A percentile compares a stretch with the other conserved stretches of the same genome.
phyloP scores from a whole-genome alignment of 495 filamentous ascomycete species.

The Aspergillus incahuasiensis region DNA sequence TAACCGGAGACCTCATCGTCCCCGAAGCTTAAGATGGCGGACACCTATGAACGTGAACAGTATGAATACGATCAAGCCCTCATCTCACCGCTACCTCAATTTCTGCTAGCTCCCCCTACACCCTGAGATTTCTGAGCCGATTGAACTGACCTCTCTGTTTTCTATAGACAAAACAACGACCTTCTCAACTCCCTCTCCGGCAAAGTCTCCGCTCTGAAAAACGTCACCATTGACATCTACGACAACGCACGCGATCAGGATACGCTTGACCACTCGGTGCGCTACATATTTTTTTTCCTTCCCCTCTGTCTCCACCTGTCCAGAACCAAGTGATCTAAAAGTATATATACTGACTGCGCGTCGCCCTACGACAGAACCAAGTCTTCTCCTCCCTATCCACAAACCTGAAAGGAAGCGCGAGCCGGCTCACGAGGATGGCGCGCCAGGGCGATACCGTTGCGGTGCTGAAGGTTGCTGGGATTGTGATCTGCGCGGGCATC shows the following conservation, averaged over 20 bases:
- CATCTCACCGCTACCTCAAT: conserved; percentile 5
- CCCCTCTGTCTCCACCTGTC: too few relatives aligned
- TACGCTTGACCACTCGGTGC: conserved; percentile 79
- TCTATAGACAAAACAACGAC: conserved; percentile 79
- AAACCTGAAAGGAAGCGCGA: conserved; percentile 75
- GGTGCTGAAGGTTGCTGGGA: conserved; percentile 81
- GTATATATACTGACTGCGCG: too few relatives aligned
- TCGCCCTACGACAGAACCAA: conserved; percentile 42
- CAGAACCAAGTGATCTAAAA: too few relatives aligned
- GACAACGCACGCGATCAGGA: conserved; percentile 85
- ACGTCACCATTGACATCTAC: conserved; percentile 98
- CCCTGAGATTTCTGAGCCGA: too few relatives aligned
- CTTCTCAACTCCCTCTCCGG: conserved; percentile 84
- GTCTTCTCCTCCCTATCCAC: conserved; percentile 56
- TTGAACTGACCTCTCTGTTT: background rate
- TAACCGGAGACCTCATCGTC: background rate
- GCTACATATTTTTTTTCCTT: conserved; percentile 16
- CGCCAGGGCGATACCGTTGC: conserved; percentile 85
- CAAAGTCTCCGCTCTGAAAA: conserved; percentile 87
- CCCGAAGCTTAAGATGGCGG: conserved; percentile 62
- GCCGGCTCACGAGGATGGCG: conserved; percentile 87
- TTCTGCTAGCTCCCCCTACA: background rate
- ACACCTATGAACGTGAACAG: conserved; percentile 91
- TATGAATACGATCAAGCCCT: conserved; percentile 36
- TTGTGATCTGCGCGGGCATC: conserved; percentile 69